Evolutionary conservation across 257 asterid genomes (phyloP).

Genomic region (Nicotiana undulata): DNA sequence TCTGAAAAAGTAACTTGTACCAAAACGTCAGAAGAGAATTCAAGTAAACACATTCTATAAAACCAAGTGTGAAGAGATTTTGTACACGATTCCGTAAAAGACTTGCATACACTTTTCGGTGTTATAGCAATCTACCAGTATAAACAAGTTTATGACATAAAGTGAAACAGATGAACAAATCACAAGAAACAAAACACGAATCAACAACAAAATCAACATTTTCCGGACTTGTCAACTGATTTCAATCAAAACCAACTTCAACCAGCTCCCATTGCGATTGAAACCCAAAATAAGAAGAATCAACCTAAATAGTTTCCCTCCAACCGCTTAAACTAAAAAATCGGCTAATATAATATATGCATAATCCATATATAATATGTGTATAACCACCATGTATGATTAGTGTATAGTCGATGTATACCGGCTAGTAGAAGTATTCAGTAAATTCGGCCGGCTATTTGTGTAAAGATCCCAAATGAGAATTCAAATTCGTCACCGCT

Average conservation of each 20-base stretch:
- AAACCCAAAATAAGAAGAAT: background rate
- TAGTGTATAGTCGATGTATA: no score
- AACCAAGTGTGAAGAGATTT: background rate
- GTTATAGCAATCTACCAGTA: background rate
- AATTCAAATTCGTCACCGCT: background rate
- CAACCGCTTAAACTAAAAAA: no score
- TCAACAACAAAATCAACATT: background rate
- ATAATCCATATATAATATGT: no score
- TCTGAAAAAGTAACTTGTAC: background rate
- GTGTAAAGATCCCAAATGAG: no score
- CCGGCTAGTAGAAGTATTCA: no score
- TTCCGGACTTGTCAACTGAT: background rate
- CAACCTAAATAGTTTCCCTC: no score
- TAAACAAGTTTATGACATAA: background rate
- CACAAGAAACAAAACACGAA: background rate
- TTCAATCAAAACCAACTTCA: background rate
- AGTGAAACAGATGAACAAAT: background rate
- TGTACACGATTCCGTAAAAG: background rate
- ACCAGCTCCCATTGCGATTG: background rate
- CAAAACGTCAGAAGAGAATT: background rate
- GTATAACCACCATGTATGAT: no score
- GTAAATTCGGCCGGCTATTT: no score
- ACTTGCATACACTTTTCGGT: background rate
- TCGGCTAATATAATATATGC: no score
- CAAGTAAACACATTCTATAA: background rate